Evolutionary conservation across 2,329 filamentous ascomycete species (phyloP).

Genomic region (Penicillium frequentans): DNA sequence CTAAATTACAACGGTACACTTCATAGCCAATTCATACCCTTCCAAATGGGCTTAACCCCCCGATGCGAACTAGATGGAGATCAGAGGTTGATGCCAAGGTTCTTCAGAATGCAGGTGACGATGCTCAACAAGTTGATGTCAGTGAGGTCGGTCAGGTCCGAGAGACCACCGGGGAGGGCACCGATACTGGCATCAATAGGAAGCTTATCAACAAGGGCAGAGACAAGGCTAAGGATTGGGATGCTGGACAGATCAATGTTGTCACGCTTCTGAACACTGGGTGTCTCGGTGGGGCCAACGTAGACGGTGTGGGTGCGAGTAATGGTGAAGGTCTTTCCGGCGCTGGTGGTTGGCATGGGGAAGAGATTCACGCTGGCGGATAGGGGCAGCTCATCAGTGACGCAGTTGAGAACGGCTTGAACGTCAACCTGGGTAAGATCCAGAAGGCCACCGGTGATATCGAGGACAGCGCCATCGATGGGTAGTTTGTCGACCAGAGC

Average conservation of each 20-base stretch:
- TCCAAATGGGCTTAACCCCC: background rate
- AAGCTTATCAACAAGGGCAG: background rate
- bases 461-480: background rate
- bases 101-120: background rate
- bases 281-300: background rate
- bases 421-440: background rate
- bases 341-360: background rate
- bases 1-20: background rate
- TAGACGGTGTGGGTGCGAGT: background rate
- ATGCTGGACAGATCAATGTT: background rate
- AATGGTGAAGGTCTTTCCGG: background rate
- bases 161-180: background rate
- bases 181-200: background rate
- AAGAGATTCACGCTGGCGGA: background rate
- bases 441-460: background rate
- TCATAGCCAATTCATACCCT: background rate
- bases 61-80: background rate
- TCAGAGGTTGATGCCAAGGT: background rate
- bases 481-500: background rate
- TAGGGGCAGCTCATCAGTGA: background rate
- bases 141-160: background rate
- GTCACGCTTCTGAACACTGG: background rate
- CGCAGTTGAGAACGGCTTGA: background rate
- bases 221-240: background rate
- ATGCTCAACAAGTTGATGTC: background rate